phyloP scores from a whole-genome alignment of 352 stramenopile species.

The Phytopythium helicoides region DNA sequence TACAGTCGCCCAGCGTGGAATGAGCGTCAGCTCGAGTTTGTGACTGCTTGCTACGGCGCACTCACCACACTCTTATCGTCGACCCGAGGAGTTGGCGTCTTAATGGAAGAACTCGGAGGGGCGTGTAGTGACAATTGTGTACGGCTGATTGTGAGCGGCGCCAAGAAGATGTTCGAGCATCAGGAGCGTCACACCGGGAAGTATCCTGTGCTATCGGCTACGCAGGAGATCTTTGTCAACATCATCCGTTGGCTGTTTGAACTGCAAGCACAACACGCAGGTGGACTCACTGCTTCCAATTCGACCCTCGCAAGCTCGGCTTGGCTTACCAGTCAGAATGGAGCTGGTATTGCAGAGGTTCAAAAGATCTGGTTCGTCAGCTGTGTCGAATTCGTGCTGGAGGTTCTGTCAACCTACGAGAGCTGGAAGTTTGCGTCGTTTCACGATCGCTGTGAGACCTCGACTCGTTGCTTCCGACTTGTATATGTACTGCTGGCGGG shows the following conservation, averaged over 20 bases:
- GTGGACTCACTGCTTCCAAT: too few species aligned
- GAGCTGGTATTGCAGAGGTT: constrained; percentile 11
- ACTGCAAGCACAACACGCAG: constrained; percentile 24
- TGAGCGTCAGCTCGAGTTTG: constrained; percentile 38
- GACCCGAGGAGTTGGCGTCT: constrained; percentile 30
- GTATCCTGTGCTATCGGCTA: constrained; percentile 51
- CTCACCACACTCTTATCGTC: constrained; percentile 37
- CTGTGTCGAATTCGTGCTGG: constrained; percentile 53
- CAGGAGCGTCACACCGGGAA: constrained; percentile 46
- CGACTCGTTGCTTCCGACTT: constrained; percentile 51
- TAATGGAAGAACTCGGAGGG: constrained; percentile 47
- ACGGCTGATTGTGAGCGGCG: constrained; percentile 44
- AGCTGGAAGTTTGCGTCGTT: constrained; percentile 56
- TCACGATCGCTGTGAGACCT: constrained; percentile 37
- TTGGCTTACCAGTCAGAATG: background rate
- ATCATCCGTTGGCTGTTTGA: constrained; percentile 58
- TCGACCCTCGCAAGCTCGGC: constrained; percentile 1
- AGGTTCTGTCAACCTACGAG: constrained; percentile 57
- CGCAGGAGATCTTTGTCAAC: constrained; percentile 53
- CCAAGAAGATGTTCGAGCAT: constrained; percentile 61
- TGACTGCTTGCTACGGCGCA: constrained; percentile 36
- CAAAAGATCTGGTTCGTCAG: constrained; percentile 48
- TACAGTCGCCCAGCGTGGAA: constrained; percentile 16
- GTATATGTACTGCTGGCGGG: constrained; percentile 45
- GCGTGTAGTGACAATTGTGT: constrained; percentile 46